Evolutionary conservation across 148 eudicot species (phyloP).

Genomic region (Vaccinium vitisidaea): DNA sequence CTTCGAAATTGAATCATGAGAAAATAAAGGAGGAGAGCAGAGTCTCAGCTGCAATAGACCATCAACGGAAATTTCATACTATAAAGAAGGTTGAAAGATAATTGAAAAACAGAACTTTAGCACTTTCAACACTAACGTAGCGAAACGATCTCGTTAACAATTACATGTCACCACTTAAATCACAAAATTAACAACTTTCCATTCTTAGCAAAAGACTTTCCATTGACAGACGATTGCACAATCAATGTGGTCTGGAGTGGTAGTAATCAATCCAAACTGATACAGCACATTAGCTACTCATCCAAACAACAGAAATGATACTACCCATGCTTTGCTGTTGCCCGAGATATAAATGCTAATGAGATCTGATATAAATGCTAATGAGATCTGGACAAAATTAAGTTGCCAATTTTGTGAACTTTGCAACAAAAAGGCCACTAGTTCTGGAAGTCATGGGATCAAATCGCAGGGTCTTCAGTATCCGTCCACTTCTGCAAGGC

Average conservation of each 20-base stretch:
- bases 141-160: background rate
- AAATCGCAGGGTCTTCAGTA: constrained; percentile 80
- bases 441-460: constrained; percentile 81
- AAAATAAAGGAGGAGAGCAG: background rate
- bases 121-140: background rate
- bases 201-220: background rate
- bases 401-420: constrained; percentile 47
- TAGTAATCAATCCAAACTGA: background rate
- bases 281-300: background rate
- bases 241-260: background rate
- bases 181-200: background rate
- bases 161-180: background rate
- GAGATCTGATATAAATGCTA: background rate
- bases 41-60: background rate
- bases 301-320: background rate
- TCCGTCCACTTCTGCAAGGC: constrained; percentile 76
- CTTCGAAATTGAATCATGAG: background rate
- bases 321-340: too few species aligned
- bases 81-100: background rate
- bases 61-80: background rate
- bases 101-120: background rate
- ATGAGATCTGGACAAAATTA: background rate
- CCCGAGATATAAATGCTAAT: background rate
- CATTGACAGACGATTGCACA: background rate
- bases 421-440: constrained; percentile 74